Base-by-base conservation (phyloP, 1,284 basidiomycete genomes). In the Cystobasidium pallidum region DNA sequence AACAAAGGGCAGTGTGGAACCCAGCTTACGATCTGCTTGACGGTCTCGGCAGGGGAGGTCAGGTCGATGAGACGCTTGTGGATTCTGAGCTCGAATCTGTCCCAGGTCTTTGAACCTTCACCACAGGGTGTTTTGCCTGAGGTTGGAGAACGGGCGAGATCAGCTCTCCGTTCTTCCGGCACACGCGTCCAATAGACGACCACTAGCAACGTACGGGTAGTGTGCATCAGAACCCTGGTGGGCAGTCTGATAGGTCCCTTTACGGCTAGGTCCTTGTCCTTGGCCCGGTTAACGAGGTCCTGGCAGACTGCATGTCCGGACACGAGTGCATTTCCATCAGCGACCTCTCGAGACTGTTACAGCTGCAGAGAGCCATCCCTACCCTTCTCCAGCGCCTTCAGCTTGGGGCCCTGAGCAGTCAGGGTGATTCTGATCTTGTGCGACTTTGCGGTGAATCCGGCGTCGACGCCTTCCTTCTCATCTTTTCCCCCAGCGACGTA, bases 341-440 rank as follows among this genome's bases (percentile, higher is more conserved):
- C 28, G 51, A 39, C 21, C 41, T 47, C 21, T 19, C 19, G 17
- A 47, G n/a, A 55, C 11, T 36, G 36, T 39, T 36, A 28, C 21
- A n/a, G n/a, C 47, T 21, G 21, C 54, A 6, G 17, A 8, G 30
- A 32, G 1, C 8, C 17, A 79, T 83, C 79, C 85, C 80, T 79
- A 97, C 94, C 97, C 86, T 98, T 99, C 86, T 99, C 96, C 81
- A 99, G 86, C 87, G 94, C 96, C 86, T 88, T 90, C 84, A 99
- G 93, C 83, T 98, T 98, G 10, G 62, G 62, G 13, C 62, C 62
- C 84, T 91, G 90, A 84, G 91, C 93, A 77, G 96, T 98, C 82
- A 99, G 86, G 78, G 96, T 99, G 86, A 99, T 99, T 78, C 96
- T 87, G 84, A 99, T 99, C 88, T 97, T 97, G 89, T 99, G 96